Base-by-base conservation (phyloP, 805 yeast genomes). In the Nakazawaea wickerhamii region DNA sequence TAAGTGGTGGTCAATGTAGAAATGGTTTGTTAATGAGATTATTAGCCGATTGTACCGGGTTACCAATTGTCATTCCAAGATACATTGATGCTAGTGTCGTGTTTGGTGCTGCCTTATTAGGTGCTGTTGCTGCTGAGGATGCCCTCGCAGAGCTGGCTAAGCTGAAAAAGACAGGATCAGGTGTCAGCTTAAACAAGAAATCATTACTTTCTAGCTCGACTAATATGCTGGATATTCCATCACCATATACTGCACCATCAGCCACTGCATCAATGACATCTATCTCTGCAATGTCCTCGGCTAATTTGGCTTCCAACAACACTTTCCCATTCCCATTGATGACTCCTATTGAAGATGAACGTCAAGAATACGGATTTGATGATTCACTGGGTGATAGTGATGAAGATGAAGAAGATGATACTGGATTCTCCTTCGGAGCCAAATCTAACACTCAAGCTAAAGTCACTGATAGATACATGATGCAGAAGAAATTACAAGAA, bases 21-120 rank as follows among this genome's bases (percentile, higher is more conserved):
- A 93, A 93, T 63, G 84, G 89, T 14, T 67, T 93, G 44, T 71
- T 93, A 48, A 89, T 93, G 81, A 75, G 95, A 65, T 65, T 93
- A 47, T 73, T 93, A 60, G 95, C 97, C 1, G 95, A 91, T 54
- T 85, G 95, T 57, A 88, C 96, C 0, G 95, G 95, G 4, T 70
- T 84, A 65, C 96, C 97, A 14, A 81, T 93, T 45, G 77, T 93
- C 38, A 87, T 91, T 49, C 99, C 99, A 38, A 75, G 91, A 55
- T 90, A 93, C 63, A 89, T 91, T 54, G 98, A 91, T 58, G 93
- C 97, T 1, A 95, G 97, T 2, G 99, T 93, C 30, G 98, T 93
- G 2, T 85, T 91, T 58, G 99, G 99, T 19, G 76, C 96, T 4
- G 98, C 99, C 0, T 68, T 93, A 58, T 71, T 93, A 48, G 99